Evolutionary conservation across 257 asterid species (phyloP).

Genomic region (Fraxinus americana): DNA sequence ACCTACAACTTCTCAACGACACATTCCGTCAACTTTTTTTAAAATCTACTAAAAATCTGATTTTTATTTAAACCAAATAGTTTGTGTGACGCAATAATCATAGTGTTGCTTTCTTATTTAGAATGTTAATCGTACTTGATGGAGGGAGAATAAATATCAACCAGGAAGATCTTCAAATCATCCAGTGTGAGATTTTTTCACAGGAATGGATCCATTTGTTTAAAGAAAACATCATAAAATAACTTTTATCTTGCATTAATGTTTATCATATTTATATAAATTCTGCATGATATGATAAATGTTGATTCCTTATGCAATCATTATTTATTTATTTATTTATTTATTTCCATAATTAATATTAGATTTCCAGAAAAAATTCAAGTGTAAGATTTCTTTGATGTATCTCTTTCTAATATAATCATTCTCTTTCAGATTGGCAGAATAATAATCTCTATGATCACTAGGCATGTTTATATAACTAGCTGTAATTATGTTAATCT

Average conservation of each 20-base stretch:
- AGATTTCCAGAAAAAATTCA: background rate
- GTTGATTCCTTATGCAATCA: conserved; percentile 9
- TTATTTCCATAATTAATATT: conserved; percentile 5
- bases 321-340: background rate
- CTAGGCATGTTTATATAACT: conserved; percentile 1
- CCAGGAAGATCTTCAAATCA: background rate
- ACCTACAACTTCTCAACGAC: too few relatives aligned
- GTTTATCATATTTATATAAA: conserved; percentile 1
- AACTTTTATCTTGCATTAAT: background rate
- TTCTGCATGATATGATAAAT: background rate
- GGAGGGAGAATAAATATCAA: background rate
- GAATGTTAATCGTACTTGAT: background rate
- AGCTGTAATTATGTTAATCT: background rate
- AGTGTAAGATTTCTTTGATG: conserved; percentile 10
- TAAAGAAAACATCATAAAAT: background rate
- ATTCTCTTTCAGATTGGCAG: background rate
- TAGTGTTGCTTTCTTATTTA: background rate
- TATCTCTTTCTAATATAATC: conserved; percentile 5
- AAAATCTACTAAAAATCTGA: too few relatives aligned
- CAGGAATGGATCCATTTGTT: background rate
- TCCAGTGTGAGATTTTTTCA: background rate
- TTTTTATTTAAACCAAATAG: background rate
- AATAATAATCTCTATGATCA: background rate
- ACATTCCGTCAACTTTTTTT: too few relatives aligned
- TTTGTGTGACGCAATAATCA: background rate